Conservation (phyloP, 2,329 filamentous ascomycete species). For the Cercospora sp. region DNA sequence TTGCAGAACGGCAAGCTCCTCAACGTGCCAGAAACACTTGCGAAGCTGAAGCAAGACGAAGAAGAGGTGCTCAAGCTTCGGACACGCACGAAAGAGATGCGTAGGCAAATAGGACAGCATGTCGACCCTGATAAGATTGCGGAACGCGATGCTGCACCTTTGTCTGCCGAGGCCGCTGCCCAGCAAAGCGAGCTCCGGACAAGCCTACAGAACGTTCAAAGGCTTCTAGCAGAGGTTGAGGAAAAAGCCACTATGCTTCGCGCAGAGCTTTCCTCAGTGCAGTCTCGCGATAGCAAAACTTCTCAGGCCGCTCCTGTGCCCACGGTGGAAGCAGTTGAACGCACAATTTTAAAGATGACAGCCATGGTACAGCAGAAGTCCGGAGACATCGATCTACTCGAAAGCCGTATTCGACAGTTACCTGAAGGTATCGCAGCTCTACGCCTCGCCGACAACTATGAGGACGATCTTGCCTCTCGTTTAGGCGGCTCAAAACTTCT, state of each 20-base stretch:
- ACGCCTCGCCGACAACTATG: constrained; percentile 36
- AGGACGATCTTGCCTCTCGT: constrained; percentile 38
- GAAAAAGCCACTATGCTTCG: constrained; percentile 76
- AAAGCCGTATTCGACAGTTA: constrained; percentile 79
- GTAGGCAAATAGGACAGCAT: constrained; percentile 69
- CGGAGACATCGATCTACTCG: constrained; percentile 85
- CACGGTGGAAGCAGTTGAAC: constrained; percentile 87
- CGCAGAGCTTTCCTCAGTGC: constrained; percentile 67
- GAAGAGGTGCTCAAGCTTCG: constrained; percentile 71
- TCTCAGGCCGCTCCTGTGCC: constrained; percentile 59
- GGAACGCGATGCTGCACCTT: constrained; percentile 66
- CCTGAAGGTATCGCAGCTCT: constrained; percentile 38
- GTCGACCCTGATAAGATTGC: constrained; percentile 67
- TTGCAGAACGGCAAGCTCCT: constrained; percentile 69
- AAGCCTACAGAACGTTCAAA: constrained; percentile 72
- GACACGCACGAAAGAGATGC: constrained; percentile 74
- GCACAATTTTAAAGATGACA: constrained; percentile 91
- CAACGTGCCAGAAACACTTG: constrained; percentile 67
- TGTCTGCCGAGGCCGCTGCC: constrained; percentile 80
- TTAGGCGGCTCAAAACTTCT: constrained; percentile 35
- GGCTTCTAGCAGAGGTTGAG: constrained; percentile 74
- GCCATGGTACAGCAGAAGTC: constrained; percentile 87
- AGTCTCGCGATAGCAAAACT: constrained; percentile 22
- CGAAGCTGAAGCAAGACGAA: constrained; percentile 63
- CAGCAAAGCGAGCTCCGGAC: constrained; percentile 82